Base-by-base conservation (phyloP, 306 rosid species). In the Cicer pinnatifidum region DNA sequence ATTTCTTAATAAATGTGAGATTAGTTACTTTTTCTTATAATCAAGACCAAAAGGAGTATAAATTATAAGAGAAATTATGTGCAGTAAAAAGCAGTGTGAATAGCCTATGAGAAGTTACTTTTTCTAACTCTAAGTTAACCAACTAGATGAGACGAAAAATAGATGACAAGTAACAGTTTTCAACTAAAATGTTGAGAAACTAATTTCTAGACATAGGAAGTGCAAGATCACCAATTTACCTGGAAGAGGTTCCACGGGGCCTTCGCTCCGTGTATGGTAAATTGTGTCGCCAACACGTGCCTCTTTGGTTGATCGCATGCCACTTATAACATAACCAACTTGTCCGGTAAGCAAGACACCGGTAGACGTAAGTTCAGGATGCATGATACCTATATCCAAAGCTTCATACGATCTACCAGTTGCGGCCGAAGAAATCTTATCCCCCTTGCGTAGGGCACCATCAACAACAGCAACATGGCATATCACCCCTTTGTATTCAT, bases 251-350 rank as follows among this genome's bases (percentile, higher is more conserved):
- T 86, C 89, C 3, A 93, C 77, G 1, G 60, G 19, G 3, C 91
- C 77, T 0, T 62, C 10, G n/a, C 59, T 85, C 71, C 70, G 69
- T 70, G 77, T 62, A 75, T 89, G 97, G 83, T 82, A 81, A 80
- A 94, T 94, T 47, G 98, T 91, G 82, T 94, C 98, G 38, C 97
- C 97, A 82, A 93, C 71, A 10, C 97, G 91, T 4, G 97, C 98
- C 76, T 91, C 98, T 84, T 91, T 94, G 75, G 98, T 91, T 13
- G 98, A 87, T 50, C 96, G 94, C 98, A 94, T 94, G 74, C 98
- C 98, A 81, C 87, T 91, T 81, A 94, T 93, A 81, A 94, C 87
- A 66, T 94, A 94, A 28, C 98, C 98, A 48, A 94, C 98, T 82
- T 91, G 97, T 61, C 98, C 97, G 57, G 97, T 83, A 59, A 85